Conservation (phyloP, 208 protist genomes). For the Trypanosoma theileri region DNA sequence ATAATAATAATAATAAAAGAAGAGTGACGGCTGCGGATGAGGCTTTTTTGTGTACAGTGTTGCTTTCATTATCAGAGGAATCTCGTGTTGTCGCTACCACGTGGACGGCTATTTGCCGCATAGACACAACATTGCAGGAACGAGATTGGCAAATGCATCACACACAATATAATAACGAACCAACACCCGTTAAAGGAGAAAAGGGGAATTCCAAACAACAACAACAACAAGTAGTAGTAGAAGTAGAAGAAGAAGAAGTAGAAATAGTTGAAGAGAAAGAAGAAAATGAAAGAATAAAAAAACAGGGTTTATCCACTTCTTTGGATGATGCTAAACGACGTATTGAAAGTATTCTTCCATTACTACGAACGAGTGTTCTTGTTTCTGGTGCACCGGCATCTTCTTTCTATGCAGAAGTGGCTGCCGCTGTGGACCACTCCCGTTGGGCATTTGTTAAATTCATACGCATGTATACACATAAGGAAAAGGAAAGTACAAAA, state of each 20-base stretch:
- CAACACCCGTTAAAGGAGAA: not conserved
- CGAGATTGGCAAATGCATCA: slow-evolving; percentile 38
- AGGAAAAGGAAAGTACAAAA: not conserved
- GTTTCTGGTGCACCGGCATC: slow-evolving; percentile 30
- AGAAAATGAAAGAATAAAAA: slow-evolving; percentile 7
- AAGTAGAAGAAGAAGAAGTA: not conserved
- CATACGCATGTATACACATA: slow-evolving; percentile 4
- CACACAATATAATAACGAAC: slow-evolving; percentile 3
- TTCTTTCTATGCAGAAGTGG: slow-evolving; percentile 26
- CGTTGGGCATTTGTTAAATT: slow-evolving; percentile 18
- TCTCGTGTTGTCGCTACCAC: slow-evolving; percentile 49
- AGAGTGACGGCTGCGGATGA: slow-evolving; percentile 25
- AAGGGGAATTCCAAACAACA: not conserved
- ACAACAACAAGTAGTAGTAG: not conserved
- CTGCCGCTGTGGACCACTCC: slow-evolving; percentile 21
- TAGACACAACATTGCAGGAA: slow-evolving; percentile 24
- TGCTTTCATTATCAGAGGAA: slow-evolving; percentile 33
- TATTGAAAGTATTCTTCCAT: slow-evolving; percentile 11
- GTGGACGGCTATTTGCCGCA: slow-evolving; percentile 55
- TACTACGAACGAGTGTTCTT: slow-evolving; percentile 20
- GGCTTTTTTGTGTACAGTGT: slow-evolving; percentile 29
- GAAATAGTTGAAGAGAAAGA: slow-evolving; percentile 6
- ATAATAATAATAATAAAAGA: too few species aligned
- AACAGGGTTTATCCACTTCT: not conserved
- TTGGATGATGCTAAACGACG: not conserved